phyloP scores from a whole-genome alignment of 208 protist species.

The Acanthamoeba culbertsoni region DNA sequence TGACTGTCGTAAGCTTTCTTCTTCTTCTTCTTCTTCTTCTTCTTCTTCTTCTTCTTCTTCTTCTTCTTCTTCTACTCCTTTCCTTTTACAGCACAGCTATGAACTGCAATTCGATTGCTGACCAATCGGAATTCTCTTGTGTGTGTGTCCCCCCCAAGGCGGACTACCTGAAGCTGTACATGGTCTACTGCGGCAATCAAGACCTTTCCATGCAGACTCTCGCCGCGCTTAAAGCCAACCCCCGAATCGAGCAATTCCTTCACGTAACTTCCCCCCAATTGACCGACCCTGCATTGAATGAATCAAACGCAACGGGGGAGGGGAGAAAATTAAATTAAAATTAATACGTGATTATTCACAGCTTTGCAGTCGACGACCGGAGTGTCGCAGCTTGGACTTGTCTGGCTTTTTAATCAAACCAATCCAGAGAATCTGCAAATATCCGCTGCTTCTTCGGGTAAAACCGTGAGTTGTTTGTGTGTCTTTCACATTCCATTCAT shows the following conservation, averaged over 20 bases:
- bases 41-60: background rate
- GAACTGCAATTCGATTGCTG: background rate
- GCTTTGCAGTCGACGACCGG: background rate
- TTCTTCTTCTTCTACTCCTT: background rate
- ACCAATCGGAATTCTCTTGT: background rate
- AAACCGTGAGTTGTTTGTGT: background rate
- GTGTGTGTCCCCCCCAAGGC: background rate
- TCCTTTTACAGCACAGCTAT: background rate
- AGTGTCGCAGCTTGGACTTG: background rate
- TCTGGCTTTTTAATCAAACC: slow-evolving; percentile 29
- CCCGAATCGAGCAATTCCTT: slow-evolving; percentile 23
- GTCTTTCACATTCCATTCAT: background rate
- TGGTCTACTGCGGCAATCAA: slow-evolving; percentile 55
- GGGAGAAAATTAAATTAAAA: too few relatives aligned
- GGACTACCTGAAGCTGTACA: slow-evolving; percentile 60
- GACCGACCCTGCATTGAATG: background rate
- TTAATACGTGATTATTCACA: background rate
- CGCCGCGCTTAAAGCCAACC: background rate
- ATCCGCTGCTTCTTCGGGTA: slow-evolving; percentile 27
- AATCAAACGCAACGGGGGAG: too few relatives aligned
- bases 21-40: background rate
- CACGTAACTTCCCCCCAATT: background rate
- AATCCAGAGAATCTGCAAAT: slow-evolving; percentile 55
- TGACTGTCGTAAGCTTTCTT: slow-evolving; percentile 12
- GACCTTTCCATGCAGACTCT: slow-evolving; percentile 29